phyloP scores from a whole-genome alignment of 2,329 filamentous ascomycete genomes.

The Colletotrichum endophyticum region DNA sequence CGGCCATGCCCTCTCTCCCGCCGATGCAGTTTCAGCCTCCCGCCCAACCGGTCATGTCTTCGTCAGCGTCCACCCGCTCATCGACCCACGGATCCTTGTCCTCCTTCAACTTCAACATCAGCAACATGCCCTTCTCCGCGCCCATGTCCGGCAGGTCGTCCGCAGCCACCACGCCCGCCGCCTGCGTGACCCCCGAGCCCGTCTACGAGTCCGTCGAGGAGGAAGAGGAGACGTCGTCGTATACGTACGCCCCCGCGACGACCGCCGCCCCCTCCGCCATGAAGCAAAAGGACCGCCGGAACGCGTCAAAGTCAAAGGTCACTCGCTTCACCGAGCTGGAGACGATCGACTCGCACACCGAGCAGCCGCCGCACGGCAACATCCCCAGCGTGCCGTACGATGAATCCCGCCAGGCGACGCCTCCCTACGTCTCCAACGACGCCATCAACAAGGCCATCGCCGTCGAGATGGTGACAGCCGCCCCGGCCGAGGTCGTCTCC shows the following conservation, averaged over 20 bases:
- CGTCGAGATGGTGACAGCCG: neutral
- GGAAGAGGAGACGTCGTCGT: neutral
- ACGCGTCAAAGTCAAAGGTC: slow-evolving; percentile 24
- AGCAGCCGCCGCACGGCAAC: neutral
- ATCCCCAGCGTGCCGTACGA: neutral
- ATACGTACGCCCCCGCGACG: neutral
- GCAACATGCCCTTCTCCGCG: slow-evolving; percentile 6
- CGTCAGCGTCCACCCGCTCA: slow-evolving; percentile 16
- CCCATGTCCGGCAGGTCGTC: slow-evolving; percentile 18
- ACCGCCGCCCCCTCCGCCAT: neutral
- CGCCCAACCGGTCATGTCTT: neutral
- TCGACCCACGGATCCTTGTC: slow-evolving; percentile 8
- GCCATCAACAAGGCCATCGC: slow-evolving; percentile 23
- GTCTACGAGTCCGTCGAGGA: slow-evolving; percentile 13
- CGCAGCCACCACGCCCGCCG: slow-evolving; percentile 17
- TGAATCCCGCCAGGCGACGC: slow-evolving; percentile 1
- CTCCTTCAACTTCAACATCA: slow-evolving; percentile 19
- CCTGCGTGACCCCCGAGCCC: slow-evolving; percentile 15
- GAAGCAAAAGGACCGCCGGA: slow-evolving; percentile 24
- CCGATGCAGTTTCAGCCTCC: slow-evolving; percentile 4
- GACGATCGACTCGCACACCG: slow-evolving; percentile 31
- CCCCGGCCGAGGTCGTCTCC: neutral
- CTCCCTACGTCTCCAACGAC: slow-evolving; percentile 20
- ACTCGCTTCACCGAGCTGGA: slow-evolving; percentile 35
- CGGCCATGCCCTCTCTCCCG: neutral